Evolutionary conservation across 106 monocot species (phyloP).

Genomic region (Apostasia ramifera): DNA sequence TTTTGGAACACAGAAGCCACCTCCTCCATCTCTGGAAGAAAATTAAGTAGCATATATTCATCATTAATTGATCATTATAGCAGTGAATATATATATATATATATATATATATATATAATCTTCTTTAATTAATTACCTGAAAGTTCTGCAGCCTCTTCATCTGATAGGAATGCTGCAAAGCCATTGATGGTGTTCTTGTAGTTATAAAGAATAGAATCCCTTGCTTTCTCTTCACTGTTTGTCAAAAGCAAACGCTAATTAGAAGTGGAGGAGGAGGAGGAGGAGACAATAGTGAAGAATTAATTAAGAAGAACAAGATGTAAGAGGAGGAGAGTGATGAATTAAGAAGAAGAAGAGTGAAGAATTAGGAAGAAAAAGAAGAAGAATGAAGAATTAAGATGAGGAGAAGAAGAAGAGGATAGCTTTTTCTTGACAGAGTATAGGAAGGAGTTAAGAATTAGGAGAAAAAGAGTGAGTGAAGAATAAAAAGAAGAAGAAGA

Average conservation of each 20-base stretch:
- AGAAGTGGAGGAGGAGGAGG: neutral
- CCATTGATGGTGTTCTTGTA: constrained; percentile 83
- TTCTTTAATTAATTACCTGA: constrained; percentile 27
- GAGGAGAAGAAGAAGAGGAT: neutral
- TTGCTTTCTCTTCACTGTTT: constrained; percentile 42
- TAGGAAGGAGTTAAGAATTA: too few relatives aligned
- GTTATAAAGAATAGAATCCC: constrained; percentile 59
- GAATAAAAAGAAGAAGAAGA: too few relatives aligned
- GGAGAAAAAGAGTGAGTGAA: neutral
- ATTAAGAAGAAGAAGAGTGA: neutral
- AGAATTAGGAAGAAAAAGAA: neutral
- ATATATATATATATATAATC: neutral
- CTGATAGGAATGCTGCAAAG: constrained; percentile 64
- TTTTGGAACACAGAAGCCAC: constrained; percentile 52
- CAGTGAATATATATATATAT: neutral
- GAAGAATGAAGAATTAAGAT: neutral
- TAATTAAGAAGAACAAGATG: too few relatives aligned
- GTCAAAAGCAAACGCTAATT: neutral
- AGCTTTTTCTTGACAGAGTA: constrained; percentile 9
- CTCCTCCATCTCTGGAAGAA: constrained; percentile 39
- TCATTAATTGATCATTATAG: neutral
- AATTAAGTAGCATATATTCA: neutral
- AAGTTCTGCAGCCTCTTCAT: constrained; percentile 49
- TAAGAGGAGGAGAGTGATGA: too few relatives aligned
- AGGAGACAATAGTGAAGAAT: neutral